Evolutionary conservation across 371 early-diverging fungal species (phyloP), one percentile per base, ranked within the genome.

Genomic region (Coemansia sp.): DNA sequence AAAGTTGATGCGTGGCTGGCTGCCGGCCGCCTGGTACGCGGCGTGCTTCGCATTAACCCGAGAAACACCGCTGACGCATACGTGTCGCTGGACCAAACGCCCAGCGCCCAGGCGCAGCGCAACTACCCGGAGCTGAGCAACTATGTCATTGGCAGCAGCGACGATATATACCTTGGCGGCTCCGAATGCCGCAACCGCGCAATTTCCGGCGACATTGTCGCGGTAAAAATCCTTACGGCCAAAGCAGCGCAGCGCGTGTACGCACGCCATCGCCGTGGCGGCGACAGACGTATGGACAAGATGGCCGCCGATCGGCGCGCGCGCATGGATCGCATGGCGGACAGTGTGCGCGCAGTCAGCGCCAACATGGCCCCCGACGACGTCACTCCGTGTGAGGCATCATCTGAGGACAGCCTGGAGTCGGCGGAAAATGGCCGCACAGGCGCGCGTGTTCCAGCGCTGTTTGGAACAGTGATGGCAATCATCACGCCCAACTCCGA

Each of bases 121-220:
- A 77, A 80, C 7, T 11, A 48, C 29, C 72, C 68, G 9, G 48
- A 43, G 39, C 61, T 66, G 16, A 33, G 32, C 34, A 54, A 37
- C 32, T 57, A 43, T 24, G 66, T 62, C 32, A 84, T 91, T 48
- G 93, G 91, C 34, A 51, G 39, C 34, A 60, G 56, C 44, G 62
- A 77, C 14, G 90, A 91, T 75, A 86, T 92, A 14, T 90, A 87
- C 72, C 87, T 94, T 8, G 88, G 85, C 50, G 93, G 93, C 33
- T 85, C 86, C 38, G 77, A 80, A 42, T 82, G 84, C 49, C 87
- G 93, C 49, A 96, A 96, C 79, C 87, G 96, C 34, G 94, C 95
- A 1, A 69, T 94, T 24, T 90, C 92, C 53, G 93, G 93, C 4
- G 96, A 96, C 66, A 78, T 86, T 5, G 96, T 96, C n/a, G 90